Evolutionary conservation across 2,329 filamentous ascomycete genomes (phyloP), one percentile per base, ranked within the genome.

Genomic region (Nemania bipapillata): DNA sequence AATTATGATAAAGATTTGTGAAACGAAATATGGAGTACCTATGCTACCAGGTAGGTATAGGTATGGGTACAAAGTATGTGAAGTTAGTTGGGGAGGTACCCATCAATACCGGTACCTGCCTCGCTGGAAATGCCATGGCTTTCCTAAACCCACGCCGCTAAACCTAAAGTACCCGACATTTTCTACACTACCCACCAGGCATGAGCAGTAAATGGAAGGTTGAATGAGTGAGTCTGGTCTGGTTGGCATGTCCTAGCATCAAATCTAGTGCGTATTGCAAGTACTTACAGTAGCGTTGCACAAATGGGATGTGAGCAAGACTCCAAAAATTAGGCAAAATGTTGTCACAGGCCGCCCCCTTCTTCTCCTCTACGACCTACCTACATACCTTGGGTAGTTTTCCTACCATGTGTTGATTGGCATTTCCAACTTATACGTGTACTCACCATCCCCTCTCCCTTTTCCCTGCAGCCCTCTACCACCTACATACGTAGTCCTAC

Each of bases 141-240:
- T 49, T 26, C 32, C 35, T 37, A 28, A 45, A n/a, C n/a, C 47
- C 62, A 60, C 12, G 35, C 53, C 40, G 55, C 65, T 55, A 70
- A 68, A 59, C 68, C 54, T 42, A 65, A 65, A 65, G 17, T 42
- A 47, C 42, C 24, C 54, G 42, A 52, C 52, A 50, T 47, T 53
- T 58, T 70, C 52, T 30, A 62, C 59, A 66, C 59, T 12, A 47
- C 42, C 42, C 8, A 17, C 20, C n/a, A 28, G 49, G 24, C 12
- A 26, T 32, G 20, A 9, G 24, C 47, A 50, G 47, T 50, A 50
- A 50, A 24, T 50, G 47, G 47, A 28, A 50, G 22, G 20, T 50
- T 50, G 40, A 45, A 12, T 40, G 22, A 9, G 26, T 50, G 40
- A 45, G 15, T 40, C 37, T 17, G 37, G 15, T 20, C 40, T 20